Evolutionary conservation across 176 grass and related monocot genomes (phyloP), one percentile per base, ranked within the genome.

Genomic region (Avena insularis): DNA sequence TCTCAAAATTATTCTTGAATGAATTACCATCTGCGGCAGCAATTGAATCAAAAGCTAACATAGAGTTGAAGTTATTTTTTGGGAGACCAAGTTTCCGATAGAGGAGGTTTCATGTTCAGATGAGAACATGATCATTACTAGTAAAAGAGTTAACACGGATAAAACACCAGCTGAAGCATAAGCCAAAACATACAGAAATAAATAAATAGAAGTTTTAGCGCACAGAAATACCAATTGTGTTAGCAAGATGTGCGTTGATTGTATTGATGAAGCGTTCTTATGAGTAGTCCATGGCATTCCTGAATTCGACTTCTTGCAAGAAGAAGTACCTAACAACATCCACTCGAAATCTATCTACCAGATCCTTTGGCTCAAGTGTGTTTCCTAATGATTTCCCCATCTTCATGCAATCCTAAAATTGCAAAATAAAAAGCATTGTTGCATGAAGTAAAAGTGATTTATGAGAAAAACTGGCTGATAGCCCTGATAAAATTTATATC

Each of bases 371-470:
- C 86, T 98, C 96, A 79, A 98, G 92, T 68, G 93, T 98, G 87
- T 98, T 98, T 74, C 96, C 96, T 80, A 98, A 80, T 82, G 96
- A 98, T 89, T 98, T 98, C 20, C 96, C 96, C 96, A 98, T 98
- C 79, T 98, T 98, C 96, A 92, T 86, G 83, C 96, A 93, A 92
- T 95, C 96, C 96, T 98, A 91, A 82, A 88, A 91, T 91, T 93
- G 86, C 71, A 95, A 88, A 88, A 95, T 76, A 90, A 84, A 89
- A 91, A 70, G 5, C 46, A 90, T 59, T 72, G 55, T 53, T 87
- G 48, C 87, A 83, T 92, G 86, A 94, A 91, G 79, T 87, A 78
- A 84, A 87, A 90, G 46, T 82, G 43, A 58, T 47, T 82, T 46
- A 73, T 79, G 81, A 89, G 83, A 87, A 20, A 89, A 78, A 40